These are phyloP conservation scores for Physcomitrium patens DNA, from an alignment of 225 moss, liverwort and hornwort species.

Conservation along the genomic window DNA sequence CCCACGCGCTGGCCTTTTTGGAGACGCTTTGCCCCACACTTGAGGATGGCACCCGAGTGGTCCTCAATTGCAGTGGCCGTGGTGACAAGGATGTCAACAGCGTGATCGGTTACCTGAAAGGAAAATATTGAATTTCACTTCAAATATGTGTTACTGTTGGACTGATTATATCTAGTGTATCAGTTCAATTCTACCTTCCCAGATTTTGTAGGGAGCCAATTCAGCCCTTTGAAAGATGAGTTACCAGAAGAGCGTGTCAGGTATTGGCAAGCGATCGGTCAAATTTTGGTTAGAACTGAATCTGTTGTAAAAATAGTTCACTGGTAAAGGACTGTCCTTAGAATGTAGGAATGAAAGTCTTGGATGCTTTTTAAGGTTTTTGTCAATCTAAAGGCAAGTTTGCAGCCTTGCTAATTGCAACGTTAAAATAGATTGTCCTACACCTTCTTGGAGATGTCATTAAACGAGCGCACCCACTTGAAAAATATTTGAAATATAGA, in stretches of 20 bases:
- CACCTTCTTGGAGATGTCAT: too few species aligned
- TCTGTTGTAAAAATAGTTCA: neutral
- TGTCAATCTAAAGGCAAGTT: too few species aligned
- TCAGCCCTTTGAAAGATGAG: neutral
- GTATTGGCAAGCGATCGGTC: neutral
- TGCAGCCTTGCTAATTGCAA: too few species aligned
- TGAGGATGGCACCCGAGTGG: conserved; percentile 72
- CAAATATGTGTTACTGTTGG: neutral
- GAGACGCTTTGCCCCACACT: conserved; percentile 87
- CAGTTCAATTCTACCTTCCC: neutral
- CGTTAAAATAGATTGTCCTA: too few species aligned
- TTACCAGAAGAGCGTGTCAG: neutral
- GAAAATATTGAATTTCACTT: neutral
- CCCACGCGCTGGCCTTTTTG: conserved; percentile 87
- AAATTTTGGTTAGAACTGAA: neutral
- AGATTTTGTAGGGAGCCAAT: neutral
- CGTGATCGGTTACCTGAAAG: conserved; percentile 42
- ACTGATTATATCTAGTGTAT: neutral
- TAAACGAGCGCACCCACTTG: too few species aligned
- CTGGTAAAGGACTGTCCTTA: neutral
- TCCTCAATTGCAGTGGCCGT: conserved; percentile 63
- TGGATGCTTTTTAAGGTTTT: too few species aligned
- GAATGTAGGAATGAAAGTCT: neutral
- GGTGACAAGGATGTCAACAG: conserved; percentile 74
- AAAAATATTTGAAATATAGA: too few species aligned